These are phyloP conservation scores for Geosmithia morbida DNA, from an alignment of 2,329 filamentous ascomycete species.

Conservation along the genomic window DNA sequence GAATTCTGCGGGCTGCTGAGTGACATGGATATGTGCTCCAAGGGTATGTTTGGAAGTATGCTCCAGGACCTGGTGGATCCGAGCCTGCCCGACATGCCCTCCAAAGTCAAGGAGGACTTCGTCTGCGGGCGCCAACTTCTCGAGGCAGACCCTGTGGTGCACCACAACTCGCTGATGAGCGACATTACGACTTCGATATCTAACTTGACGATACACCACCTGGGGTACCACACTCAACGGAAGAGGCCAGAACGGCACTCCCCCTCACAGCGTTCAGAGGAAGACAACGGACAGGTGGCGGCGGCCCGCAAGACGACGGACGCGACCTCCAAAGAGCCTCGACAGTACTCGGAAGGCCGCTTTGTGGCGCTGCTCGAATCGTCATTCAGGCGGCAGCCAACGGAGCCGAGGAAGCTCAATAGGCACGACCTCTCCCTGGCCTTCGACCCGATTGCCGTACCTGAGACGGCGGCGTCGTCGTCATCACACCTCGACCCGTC, in stretches of 20 bases:
- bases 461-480: conserved; percentile 23
- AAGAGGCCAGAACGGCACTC: no score
- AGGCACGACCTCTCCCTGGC: conserved; percentile 41
- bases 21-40: conserved; percentile 46
- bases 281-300: no score
- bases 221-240: conserved; percentile 1
- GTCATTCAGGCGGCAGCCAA: conserved; percentile 14
- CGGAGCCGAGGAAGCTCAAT: conserved; percentile 13
- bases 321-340: no score
- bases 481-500: conserved; percentile 44
- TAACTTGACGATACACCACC: conserved; percentile 12
- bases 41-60: conserved; percentile 25
- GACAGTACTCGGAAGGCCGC: conserved; percentile 9
- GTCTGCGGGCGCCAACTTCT: conserved; percentile 31
- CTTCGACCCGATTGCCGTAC: conserved; percentile 44
- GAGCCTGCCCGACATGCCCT: conserved; percentile 40
- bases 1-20: conserved; percentile 46
- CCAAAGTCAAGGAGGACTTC: conserved; percentile 33
- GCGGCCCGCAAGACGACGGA: no score
- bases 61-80: conserved; percentile 43
- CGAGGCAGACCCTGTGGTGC: conserved; percentile 23
- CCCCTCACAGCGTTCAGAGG: no score
- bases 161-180: conserved; percentile 12
- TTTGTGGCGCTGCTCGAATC: conserved; percentile 21
- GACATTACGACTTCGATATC: conserved; percentile 14